Evolutionary conservation across 306 rosid genomes (phyloP).

Genomic region (Rosa multiflora): DNA sequence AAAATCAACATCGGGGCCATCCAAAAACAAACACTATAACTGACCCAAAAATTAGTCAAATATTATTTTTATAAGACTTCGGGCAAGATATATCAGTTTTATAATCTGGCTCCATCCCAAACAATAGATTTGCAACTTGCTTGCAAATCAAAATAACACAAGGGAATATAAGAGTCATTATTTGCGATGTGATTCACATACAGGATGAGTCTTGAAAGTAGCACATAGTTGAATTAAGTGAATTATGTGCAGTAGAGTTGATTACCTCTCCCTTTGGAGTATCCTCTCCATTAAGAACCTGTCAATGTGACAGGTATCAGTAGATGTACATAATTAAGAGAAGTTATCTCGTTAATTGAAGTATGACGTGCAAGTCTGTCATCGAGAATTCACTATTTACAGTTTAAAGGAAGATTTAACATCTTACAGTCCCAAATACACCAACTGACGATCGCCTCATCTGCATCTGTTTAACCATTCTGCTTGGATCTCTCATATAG

Average conservation of each 20-base stretch:
- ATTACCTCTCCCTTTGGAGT: conserved; percentile 43
- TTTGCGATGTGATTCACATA: not conserved
- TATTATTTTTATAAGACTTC: not conserved
- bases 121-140: not conserved
- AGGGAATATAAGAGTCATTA: not conserved
- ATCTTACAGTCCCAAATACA: conserved; percentile 73
- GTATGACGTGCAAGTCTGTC: not conserved
- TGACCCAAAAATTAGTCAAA: not conserved
- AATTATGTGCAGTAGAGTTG: not conserved
- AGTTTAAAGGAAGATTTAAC: not conserved
- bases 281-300: conserved; percentile 44
- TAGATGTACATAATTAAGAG: conserved; percentile 9
- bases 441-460: conserved; percentile 53
- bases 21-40: too few species aligned
- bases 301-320: conserved; percentile 29
- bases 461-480: conserved; percentile 86
- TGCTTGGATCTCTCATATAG: conserved; percentile 92
- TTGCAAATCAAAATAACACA: not conserved
- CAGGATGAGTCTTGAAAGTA: not conserved
- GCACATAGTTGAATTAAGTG: conserved; percentile 4
- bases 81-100: not conserved
- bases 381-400: not conserved
- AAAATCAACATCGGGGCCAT: too few species aligned
- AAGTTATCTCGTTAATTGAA: not conserved
- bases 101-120: not conserved